These are phyloP conservation scores for Termitomyces sp. DNA, from an alignment of 768 basidiomycete genomes.

Conservation along the genomic window DNA sequence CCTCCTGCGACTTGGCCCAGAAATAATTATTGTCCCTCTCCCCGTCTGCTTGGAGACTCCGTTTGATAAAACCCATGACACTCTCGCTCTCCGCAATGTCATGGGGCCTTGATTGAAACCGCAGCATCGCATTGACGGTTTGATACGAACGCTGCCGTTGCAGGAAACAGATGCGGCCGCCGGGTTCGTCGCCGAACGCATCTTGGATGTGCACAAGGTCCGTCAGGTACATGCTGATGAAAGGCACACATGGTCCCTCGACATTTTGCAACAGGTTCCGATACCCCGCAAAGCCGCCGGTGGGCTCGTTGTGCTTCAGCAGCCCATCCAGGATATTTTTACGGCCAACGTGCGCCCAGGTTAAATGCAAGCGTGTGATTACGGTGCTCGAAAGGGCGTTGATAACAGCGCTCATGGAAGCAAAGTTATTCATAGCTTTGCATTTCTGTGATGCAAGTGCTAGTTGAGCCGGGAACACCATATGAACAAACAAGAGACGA, in stretches of 20 bases:
- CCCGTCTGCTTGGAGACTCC: conserved; percentile 35
- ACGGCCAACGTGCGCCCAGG: conserved; percentile 60
- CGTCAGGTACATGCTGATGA: conserved; percentile 57
- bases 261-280: conserved; percentile 41
- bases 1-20: conserved; percentile 55
- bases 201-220: conserved; percentile 54
- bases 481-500: background rate
- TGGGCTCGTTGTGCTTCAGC: conserved; percentile 52
- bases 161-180: conserved; percentile 41
- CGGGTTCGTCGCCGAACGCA: conserved; percentile 36
- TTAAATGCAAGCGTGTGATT: conserved; percentile 51
- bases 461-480: background rate
- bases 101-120: conserved; percentile 51
- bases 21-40: conserved; percentile 45
- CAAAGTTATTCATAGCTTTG: conserved; percentile 55
- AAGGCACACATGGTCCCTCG: conserved; percentile 64
- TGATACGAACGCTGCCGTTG: conserved; percentile 56
- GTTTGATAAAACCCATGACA: conserved; percentile 42
- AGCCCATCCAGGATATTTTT: conserved; percentile 48
- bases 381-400: conserved; percentile 57
- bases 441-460: conserved; percentile 45
- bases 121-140: conserved; percentile 48
- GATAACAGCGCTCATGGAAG: conserved; percentile 63
- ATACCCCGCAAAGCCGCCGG: conserved; percentile 52
- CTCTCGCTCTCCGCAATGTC: conserved; percentile 39